Evolutionary conservation across 139 green algal genomes (phyloP), one percentile per base, ranked within the genome.

Genomic region (Haematococcus lacustris): DNA sequence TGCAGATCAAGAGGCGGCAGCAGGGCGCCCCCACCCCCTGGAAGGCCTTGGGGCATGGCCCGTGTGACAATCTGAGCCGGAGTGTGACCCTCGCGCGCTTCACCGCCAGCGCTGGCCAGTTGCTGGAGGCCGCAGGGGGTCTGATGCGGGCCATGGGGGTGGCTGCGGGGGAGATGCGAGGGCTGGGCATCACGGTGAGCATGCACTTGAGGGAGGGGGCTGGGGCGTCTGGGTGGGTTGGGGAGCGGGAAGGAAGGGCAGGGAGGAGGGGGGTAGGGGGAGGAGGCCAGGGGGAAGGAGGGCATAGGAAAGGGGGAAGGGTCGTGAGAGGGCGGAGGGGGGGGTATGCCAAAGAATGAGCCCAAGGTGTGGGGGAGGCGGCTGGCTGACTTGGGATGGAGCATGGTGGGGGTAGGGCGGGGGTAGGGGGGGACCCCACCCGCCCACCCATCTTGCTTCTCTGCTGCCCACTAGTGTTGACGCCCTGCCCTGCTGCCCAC

Each of bases 21-120:
- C 71, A 76, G 51, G 88, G 85, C 33, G 93, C 88, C 0, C 86
- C 82, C 0, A 85, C 91, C 65, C 82, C 82, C 0, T 39, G 39
- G 26, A 98, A 98, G 80, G 96, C 93, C 74, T 80, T 98, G 74
- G 94, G 94, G 1, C 88, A 93, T 71, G 94, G 94, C 17, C 39
- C 69, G 4, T 98, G 94, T 71, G 90, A 98, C 85, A 95, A 85
- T 75, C 51, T 93, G 0, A 92, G 77, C 66, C 62, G 82, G 34
- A 84, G 65, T 2, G 51, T 78, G 26, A 90, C 76, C 7, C 68
- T 87, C 9, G 39, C 39, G 23, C 28, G 37, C 38, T 74, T 71
- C 66, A 80, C 73, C 1, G 66, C 53, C 33, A 51, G 51, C 23
- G 51, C 75, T 1, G 51, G 53, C 1, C 85, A 90, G 4, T 43